Percentiles rank a stretch among this genome's conserved stretches.
phyloP scores from a whole-genome alignment of 257 asterid genomes.

The Penstemon eatonii region DNA sequence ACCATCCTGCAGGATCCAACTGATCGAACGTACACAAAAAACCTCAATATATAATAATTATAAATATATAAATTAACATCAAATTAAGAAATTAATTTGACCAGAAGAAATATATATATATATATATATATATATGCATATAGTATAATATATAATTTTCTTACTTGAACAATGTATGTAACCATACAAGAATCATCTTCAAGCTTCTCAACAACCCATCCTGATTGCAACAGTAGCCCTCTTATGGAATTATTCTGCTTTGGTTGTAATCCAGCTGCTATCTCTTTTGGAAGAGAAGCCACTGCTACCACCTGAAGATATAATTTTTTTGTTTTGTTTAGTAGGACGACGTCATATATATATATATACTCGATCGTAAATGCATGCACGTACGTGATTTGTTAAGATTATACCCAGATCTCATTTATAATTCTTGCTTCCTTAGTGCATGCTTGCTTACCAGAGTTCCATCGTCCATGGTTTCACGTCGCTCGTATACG shows the following conservation, averaged over 20 bases:
- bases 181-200: constrained; percentile 82
- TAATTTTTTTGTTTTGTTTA: no score
- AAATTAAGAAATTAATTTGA: background rate
- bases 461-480: constrained; percentile 94
- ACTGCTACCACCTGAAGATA: constrained; percentile 93
- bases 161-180: constrained; percentile 87
- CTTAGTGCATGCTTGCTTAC: constrained; percentile 33
- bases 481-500: constrained; percentile 83
- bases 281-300: constrained; percentile 92
- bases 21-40: constrained; percentile 29
- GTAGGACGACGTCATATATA: no score
- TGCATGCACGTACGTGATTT: no score
- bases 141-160: background rate
- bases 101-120: background rate
- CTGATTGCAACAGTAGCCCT: constrained; percentile 78
- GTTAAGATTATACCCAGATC: no score
- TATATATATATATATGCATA: background rate
- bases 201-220: constrained; percentile 96
- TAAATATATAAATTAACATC: background rate
- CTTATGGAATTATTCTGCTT: constrained; percentile 76
- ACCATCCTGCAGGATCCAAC: constrained; percentile 98
- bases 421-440: no score
- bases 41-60: no score
- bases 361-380: no score
- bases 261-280: constrained; percentile 85